Base-by-base conservation (phyloP, 495 filamentous ascomycete genomes). In the Penicillium riverlandense region DNA sequence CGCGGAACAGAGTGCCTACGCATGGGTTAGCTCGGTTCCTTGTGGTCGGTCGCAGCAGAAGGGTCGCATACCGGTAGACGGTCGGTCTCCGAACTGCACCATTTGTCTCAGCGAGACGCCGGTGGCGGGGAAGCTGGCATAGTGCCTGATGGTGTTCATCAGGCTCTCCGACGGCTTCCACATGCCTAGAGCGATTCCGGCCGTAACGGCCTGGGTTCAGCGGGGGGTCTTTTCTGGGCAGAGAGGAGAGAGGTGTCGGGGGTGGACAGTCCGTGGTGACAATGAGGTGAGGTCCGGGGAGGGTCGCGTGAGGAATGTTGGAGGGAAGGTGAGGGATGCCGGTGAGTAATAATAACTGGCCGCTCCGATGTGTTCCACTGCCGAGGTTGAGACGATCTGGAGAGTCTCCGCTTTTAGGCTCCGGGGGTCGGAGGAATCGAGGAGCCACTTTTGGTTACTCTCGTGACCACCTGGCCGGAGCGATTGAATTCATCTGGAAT, bases 131-230 rank as follows among this genome's bases (percentile, higher is more conserved):
- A 97, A 97, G 73, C 80, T 84, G 61, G 88, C 85, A 78, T 96
- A 96, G 75, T 96, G 91, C 65, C 86, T 88, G 86, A 98, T 98
- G 80, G 85, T 95, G 52, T 95, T 84, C 89, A 95, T 91, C 83
- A 98, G 66, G 69, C 78, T 72, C 68, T 92, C 86, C 41, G 86
- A 83, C 66, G 77, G 80, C 74, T 85, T 95, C 90, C 90, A 96
- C 85, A 90, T 90, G 49, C 56, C 82, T 70, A 47, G 44, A 44
- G 44, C 30, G 42, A 43, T 44, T 54, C 38, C 51, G 62, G 65
- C 61, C 63, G 29, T 34, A 22, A 48, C 33, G 65, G 61, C 63
- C 65, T 51, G 50, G 13, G 29, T 16, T 33, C n/a, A 27, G 41
- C 32, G 34, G 32, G 38, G 31, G 37, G 43, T 29, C 28, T 31